Percentiles rank a stretch among this genome's conserved stretches.
Evolutionary conservation across 1,139 yeast species (phyloP).

Genomic region (Candida sp.): DNA sequence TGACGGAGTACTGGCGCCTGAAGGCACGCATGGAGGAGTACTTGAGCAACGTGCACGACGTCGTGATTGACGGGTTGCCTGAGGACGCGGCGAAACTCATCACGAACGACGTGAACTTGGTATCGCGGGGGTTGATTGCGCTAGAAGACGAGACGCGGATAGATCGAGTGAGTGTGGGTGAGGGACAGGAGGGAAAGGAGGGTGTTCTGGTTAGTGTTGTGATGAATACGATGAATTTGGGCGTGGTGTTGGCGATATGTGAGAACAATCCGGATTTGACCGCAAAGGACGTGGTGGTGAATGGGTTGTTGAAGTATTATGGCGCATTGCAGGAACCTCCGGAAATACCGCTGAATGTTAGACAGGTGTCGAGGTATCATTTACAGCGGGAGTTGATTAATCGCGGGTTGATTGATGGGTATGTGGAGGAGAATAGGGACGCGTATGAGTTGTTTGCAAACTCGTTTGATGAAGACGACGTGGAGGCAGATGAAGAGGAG

Average conservation of each 20-base stretch:
- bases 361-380: constrained; percentile 6
- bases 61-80: constrained; percentile 16
- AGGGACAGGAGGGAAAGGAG: constrained; percentile 21
- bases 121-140: constrained; percentile 9
- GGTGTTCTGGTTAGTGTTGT: constrained; percentile 21
- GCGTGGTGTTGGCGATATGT: constrained; percentile 60
- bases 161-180: constrained; percentile 16
- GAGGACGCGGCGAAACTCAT: constrained; percentile 21
- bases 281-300: constrained; percentile 48
- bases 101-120: constrained; percentile 10
- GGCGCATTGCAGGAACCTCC: background rate
- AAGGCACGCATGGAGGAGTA: constrained; percentile 2
- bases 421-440: constrained; percentile 9
- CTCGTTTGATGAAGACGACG: background rate
- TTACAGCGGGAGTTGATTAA: constrained; percentile 13
- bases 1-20: constrained; percentile 12
- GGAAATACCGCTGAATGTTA: constrained; percentile 2
- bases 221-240: constrained; percentile 11
- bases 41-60: constrained; percentile 10
- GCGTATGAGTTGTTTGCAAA: constrained; percentile 6
- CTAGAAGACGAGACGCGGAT: constrained; percentile 6
- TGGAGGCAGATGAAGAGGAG: background rate
- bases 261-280: constrained; percentile 15
- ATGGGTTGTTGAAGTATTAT: constrained; percentile 32
- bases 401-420: constrained; percentile 8